Evolutionary conservation across 192 early-diverging fungal genomes (phyloP).

Genomic region (Mortierella antarctica): DNA sequence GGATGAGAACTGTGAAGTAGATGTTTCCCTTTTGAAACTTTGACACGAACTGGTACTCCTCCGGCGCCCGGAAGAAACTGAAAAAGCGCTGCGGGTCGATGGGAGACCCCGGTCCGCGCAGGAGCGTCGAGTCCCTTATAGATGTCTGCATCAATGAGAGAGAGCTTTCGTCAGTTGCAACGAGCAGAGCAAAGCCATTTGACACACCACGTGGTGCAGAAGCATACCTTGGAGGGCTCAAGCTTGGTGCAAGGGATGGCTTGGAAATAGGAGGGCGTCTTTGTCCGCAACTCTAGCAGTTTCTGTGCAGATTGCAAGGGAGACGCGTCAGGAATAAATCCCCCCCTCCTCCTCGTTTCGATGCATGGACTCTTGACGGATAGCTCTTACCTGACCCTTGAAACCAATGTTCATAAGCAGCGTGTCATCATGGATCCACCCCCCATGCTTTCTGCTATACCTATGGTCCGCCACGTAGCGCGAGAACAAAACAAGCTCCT

Average conservation of each 20-base stretch:
- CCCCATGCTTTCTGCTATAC: slow-evolving; percentile 51
- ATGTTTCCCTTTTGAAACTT: slow-evolving; percentile 53
- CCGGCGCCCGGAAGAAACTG: slow-evolving; percentile 35
- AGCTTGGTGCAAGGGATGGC: slow-evolving; percentile 4
- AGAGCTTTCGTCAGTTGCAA: background rate
- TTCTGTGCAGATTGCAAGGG: slow-evolving; percentile 5
- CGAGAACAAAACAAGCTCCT: background rate
- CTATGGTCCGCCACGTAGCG: background rate
- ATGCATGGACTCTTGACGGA: background rate
- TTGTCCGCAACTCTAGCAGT: slow-evolving; percentile 42
- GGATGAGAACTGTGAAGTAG: slow-evolving; percentile 53
- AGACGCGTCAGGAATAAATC: background rate
- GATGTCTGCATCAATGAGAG: slow-evolving; percentile 20
- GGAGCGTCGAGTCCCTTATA: slow-evolving; percentile 23
- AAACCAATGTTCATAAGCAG: slow-evolving; percentile 30
- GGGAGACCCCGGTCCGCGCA: slow-evolving; percentile 29
- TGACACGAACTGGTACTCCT: slow-evolving; percentile 38
- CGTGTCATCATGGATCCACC: slow-evolving; percentile 49
- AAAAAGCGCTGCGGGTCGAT: slow-evolving; percentile 43
- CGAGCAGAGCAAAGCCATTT: background rate
- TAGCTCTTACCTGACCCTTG: slow-evolving; percentile 33
- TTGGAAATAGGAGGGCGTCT: slow-evolving; percentile 40
- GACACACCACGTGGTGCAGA: too few relatives aligned
- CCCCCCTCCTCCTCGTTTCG: too few relatives aligned
- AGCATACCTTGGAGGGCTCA: slow-evolving; percentile 36